Evolutionary conservation across 805 yeast species (phyloP).

Genomic region (Yarrowia sp.): DNA sequence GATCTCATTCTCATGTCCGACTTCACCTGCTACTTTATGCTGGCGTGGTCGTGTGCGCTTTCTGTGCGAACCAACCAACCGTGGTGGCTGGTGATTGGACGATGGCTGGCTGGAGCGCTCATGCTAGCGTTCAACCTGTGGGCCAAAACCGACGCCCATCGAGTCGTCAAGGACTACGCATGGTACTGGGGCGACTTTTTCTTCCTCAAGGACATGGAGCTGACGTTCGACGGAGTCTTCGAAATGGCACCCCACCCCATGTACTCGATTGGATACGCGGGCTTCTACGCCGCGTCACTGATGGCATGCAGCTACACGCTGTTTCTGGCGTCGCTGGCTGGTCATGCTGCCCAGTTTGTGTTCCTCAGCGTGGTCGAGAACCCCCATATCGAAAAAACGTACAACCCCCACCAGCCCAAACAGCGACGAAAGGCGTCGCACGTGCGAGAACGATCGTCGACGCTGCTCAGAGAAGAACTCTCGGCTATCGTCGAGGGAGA

Average conservation of each 20-base stretch:
- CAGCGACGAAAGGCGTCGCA: conserved; percentile 41
- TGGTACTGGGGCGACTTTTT: conserved; percentile 97
- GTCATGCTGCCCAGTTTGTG: conserved; percentile 78
- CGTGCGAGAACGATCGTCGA: neutral
- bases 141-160: conserved; percentile 87
- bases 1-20: conserved; percentile 86
- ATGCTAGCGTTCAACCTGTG: conserved; percentile 77
- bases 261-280: conserved; percentile 89
- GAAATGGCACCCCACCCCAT: conserved; percentile 92
- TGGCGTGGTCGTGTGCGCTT: conserved; percentile 55
- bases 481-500: conserved; percentile 28
- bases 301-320: conserved; percentile 77
- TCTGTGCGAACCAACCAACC: conserved; percentile 54
- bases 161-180: conserved; percentile 87
- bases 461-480: neutral
- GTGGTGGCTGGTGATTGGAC: conserved; percentile 55
- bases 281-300: conserved; percentile 83
- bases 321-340: conserved; percentile 70
- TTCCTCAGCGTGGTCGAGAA: conserved; percentile 78
- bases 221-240: conserved; percentile 87
- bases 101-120: conserved; percentile 64
- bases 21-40: conserved; percentile 73
- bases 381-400: conserved; percentile 85
- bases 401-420: conserved; percentile 47
- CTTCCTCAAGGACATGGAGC: conserved; percentile 71